Conservation (phyloP, 805 yeast genomes). For the Lachancea lanzarotensis region DNA sequence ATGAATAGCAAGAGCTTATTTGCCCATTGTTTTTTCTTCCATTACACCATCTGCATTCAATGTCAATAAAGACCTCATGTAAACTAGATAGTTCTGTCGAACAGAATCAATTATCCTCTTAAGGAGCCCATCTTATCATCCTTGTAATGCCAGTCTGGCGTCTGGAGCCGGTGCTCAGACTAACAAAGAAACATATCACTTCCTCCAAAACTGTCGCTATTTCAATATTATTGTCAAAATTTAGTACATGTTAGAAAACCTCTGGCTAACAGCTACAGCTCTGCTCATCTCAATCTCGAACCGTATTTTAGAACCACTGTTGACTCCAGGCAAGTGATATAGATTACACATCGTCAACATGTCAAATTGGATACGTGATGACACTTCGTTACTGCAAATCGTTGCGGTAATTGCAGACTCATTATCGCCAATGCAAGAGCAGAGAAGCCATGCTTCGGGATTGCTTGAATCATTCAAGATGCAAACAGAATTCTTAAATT, state of each 20-base stretch:
- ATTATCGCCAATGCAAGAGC: slow-evolving; percentile 48
- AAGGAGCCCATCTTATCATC: background rate
- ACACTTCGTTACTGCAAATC: slow-evolving; percentile 55
- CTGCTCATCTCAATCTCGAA: background rate
- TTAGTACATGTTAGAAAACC: too few relatives aligned
- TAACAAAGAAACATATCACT: background rate
- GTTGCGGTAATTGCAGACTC: slow-evolving; percentile 64
- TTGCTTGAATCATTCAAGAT: slow-evolving; percentile 62
- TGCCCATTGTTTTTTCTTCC: background rate
- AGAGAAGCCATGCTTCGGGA: slow-evolving; percentile 61
- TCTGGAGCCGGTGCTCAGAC: too few relatives aligned
- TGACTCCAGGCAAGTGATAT: background rate
- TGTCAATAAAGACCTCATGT: background rate
- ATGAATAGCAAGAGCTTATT: background rate
- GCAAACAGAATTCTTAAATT: slow-evolving; percentile 77
- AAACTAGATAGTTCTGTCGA: background rate
- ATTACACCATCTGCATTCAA: background rate
- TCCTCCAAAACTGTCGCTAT: background rate
- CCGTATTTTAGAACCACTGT: background rate
- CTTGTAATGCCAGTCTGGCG: too few relatives aligned
- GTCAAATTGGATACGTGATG: slow-evolving; percentile 65
- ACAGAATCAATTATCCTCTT: background rate
- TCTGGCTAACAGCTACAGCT: background rate
- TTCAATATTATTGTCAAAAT: background rate
- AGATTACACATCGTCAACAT: slow-evolving; percentile 13